phyloP scores from a whole-genome alignment of 179 eudicot species.

The Silene noctiflora region DNA sequence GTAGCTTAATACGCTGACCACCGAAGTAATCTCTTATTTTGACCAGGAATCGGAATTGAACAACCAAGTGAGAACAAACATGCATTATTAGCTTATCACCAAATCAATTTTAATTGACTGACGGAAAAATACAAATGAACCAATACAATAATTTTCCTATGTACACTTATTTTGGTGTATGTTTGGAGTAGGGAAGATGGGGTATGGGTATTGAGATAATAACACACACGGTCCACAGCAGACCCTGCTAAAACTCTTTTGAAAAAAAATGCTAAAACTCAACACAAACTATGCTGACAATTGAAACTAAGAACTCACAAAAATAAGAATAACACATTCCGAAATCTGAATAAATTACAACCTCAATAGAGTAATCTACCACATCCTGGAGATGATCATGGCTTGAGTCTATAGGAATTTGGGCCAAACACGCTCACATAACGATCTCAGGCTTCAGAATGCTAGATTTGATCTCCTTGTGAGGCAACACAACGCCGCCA shows the following conservation, averaged over 20 bases:
- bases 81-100: not conserved
- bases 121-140: conserved; percentile 9
- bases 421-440: conserved; percentile 43
- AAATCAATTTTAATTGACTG: conserved; percentile 1
- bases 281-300: conserved; percentile 3
- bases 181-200: too few species aligned
- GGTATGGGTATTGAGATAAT: too few species aligned
- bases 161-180: conserved; percentile 12
- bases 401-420: too few species aligned
- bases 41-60: too few species aligned
- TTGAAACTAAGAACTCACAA: conserved; percentile 10
- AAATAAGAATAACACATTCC: not conserved
- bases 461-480: conserved; percentile 86
- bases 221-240: conserved; percentile 16
- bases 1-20: too few species aligned
- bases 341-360: conserved; percentile 24
- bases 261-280: not conserved
- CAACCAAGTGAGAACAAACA: not conserved
- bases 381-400: not conserved
- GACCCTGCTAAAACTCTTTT: not conserved
- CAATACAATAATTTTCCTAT: conserved; percentile 27
- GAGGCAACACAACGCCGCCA: conserved; percentile 96
- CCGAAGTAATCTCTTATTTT: too few species aligned
- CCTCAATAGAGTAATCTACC: conserved; percentile 19
- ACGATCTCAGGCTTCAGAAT: conserved; percentile 92